A percentile compares a stretch with the other conserved stretches of the same genome.
Evolutionary conservation across 2,329 filamentous ascomycete genomes (phyloP).

Genomic region (Sphaerostilbella broomeana): DNA sequence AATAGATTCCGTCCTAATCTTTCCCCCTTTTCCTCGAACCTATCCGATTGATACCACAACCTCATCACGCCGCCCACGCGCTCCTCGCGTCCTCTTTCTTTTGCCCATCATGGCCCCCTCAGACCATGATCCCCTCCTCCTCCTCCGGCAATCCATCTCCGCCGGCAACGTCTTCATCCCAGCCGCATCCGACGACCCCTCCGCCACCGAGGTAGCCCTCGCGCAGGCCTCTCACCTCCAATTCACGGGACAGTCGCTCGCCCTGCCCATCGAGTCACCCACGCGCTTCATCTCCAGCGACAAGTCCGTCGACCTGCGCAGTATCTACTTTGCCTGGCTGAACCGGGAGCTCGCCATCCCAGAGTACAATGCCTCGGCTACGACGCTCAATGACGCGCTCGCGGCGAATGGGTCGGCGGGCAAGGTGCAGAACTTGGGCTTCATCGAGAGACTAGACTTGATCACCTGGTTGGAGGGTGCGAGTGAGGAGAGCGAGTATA

Average conservation of each 20-base stretch:
- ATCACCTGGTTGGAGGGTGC: slow-evolving; percentile 91
- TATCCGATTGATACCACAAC: too few relatives aligned
- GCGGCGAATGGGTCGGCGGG: slow-evolving; percentile 52
- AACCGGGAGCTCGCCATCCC: slow-evolving; percentile 86
- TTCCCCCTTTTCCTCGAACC: background rate
- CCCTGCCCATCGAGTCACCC: slow-evolving; percentile 61
- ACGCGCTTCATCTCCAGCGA: slow-evolving; percentile 84
- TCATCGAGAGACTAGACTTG: slow-evolving; percentile 84
- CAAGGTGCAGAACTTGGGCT: slow-evolving; percentile 79
- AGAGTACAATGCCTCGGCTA: slow-evolving; percentile 82
- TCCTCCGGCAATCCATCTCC: slow-evolving; percentile 77
- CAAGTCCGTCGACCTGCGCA: slow-evolving; percentile 75
- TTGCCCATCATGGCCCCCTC: slow-evolving; percentile 22
- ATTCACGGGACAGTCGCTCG: slow-evolving; percentile 58
- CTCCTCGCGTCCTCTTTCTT: slow-evolving; percentile 5
- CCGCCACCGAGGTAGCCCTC: slow-evolving; percentile 56
- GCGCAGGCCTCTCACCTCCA: slow-evolving; percentile 72
- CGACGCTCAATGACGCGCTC: slow-evolving; percentile 70
- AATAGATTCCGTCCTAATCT: background rate
- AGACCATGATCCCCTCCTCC: slow-evolving; percentile 70
- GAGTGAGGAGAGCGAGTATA: slow-evolving; percentile 85
- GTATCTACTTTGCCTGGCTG: slow-evolving; percentile 92
- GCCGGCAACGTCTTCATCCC: slow-evolving; percentile 63
- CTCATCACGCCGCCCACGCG: too few relatives aligned
- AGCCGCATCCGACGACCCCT: slow-evolving; percentile 61